Evolutionary conservation across 306 rosid genomes (phyloP), one percentile per base, ranked within the genome.

Genomic region (Cyamopsis tetragonoloba): DNA sequence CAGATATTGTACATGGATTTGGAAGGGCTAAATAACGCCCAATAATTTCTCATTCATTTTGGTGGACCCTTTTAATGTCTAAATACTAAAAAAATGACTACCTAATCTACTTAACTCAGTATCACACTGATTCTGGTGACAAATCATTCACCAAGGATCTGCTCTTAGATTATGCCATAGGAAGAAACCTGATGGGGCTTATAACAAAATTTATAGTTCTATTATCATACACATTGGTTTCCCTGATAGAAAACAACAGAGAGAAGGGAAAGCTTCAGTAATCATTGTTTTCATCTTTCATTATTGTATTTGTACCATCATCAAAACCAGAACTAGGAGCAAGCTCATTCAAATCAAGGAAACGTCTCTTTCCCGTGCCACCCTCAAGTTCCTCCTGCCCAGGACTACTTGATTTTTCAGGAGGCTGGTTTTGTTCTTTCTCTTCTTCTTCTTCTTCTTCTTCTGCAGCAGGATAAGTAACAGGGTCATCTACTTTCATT

Each of bases 261-360:
- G 69, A 70, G 51, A 71, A 58, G 46, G 74, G 71, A 75, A 82
- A 85, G 84, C 80, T 70, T 81, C 73, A 95, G 76, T 78, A 82
- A 55, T 87, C 89, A 74, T 79, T 71, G 74, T 82, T 83, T 47
- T 82, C 97, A 48, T 91, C 99, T 73, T 86, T 95, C 74, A 81
- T 77, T 57, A 83, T 73, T 0, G 86, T 66, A 80, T 71, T 82
- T 32, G 86, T 90, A 72, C 86, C 96, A 53, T 95, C 95, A 2
- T 95, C 96, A 17, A 95, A 87, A 77, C 97, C 93, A 34, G 99
- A 84, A 64, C 84, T 89, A 14, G 99, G 96, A 59, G 99, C 99
- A 73, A 87, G 91, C 83, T 95, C 96, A 38, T 95, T 95, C 76
- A 93, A 83, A 77, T 95, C 99, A 13, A 95, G 99, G 82, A 90